Evolutionary conservation across 202 grass and related monocot genomes (phyloP), one percentile per base, ranked within the genome.

Genomic region (Elaeis oleifera): DNA sequence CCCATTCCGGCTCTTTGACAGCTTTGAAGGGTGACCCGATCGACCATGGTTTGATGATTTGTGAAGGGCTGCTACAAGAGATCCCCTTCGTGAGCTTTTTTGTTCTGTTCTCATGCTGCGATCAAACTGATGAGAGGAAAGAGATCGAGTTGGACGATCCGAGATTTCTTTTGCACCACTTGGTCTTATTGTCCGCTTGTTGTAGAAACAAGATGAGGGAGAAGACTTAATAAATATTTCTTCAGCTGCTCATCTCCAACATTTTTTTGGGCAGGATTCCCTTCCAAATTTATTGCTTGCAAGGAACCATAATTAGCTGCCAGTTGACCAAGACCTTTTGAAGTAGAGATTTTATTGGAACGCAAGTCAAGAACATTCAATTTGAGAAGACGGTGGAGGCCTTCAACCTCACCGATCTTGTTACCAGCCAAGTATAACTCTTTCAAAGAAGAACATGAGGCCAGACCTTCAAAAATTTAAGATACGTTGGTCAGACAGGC

Each of bases 381-480:
- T 72, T 97, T 97, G 50, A 92, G 74, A 53, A 97, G 81, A 16
- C 92, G 81, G 62, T 97, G 88, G 65, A 97, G 88, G 29, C 92
- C 88, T 60, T 97, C 92, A 22, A 97, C 51, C 74, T 97, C 92
- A 63, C 88, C 91, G 32, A 97, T 89, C 79, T 97, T 97, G 79
- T 97, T 97, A 23, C 87, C 84, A 65, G 68, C 76, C 26, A 97
- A 64, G 78, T 97, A 97, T 51, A 97, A 22, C 74, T 97, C 92
- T 69, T 90, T 91, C 78, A 97, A 51, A 16, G 84, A 81, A 23
- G 82, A 97, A 68, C 88, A 92, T 21, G 92, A 84, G 23, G 92
- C 81, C 77, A 97, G 72, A 74, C 92, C 92, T 97, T 69, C 59
- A 49, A 81, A 71, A 17, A 24, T 17, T 26, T 61, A 13, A 29